A percentile compares a stretch with the other conserved stretches of the same genome.
Conservation (phyloP, 805 yeast genomes). For the Zygoascus tannicola region DNA sequence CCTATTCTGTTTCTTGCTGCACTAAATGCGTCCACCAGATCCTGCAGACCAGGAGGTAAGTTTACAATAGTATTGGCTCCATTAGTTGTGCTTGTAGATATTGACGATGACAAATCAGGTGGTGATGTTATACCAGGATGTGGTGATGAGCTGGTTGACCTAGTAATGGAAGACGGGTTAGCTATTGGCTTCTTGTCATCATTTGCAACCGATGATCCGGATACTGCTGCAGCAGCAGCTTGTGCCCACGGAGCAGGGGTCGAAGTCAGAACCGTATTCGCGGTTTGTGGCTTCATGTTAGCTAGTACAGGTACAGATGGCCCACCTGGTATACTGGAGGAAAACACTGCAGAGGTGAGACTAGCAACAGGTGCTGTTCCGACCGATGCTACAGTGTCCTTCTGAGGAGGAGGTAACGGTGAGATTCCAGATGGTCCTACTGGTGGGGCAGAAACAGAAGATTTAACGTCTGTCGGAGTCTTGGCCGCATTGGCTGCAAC, state of each 20-base stretch:
- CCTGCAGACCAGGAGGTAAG: conserved; percentile 35
- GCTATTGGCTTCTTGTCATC: not conserved
- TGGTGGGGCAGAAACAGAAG: conserved; percentile 11
- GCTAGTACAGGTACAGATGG: too few species aligned
- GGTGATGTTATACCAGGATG: conserved; percentile 15
- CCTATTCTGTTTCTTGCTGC: conserved; percentile 37
- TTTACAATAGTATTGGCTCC: conserved; percentile 6
- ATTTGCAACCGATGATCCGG: not conserved
- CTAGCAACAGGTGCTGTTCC: not conserved
- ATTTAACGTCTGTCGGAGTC: conserved; percentile 43
- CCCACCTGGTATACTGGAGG: too few species aligned
- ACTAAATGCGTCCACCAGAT: conserved; percentile 30
- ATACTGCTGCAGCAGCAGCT: conserved; percentile 6
- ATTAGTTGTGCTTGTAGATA: conserved; percentile 15
- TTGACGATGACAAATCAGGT: conserved; percentile 11
- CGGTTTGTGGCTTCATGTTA: not conserved
- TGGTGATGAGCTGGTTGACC: conserved; percentile 18
- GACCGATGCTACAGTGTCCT: conserved; percentile 1
- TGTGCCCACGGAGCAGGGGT: conserved; percentile 21
- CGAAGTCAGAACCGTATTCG: not conserved
- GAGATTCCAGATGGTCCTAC: conserved; percentile 15
- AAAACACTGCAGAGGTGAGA: too few species aligned
- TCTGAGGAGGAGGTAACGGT: conserved; percentile 19
- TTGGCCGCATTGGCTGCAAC: conserved; percentile 17
- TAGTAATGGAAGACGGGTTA: conserved; percentile 11